These are phyloP conservation scores for Vararia minispora DNA, from an alignment of 768 basidiomycete genomes.

Conservation along the genomic window DNA sequence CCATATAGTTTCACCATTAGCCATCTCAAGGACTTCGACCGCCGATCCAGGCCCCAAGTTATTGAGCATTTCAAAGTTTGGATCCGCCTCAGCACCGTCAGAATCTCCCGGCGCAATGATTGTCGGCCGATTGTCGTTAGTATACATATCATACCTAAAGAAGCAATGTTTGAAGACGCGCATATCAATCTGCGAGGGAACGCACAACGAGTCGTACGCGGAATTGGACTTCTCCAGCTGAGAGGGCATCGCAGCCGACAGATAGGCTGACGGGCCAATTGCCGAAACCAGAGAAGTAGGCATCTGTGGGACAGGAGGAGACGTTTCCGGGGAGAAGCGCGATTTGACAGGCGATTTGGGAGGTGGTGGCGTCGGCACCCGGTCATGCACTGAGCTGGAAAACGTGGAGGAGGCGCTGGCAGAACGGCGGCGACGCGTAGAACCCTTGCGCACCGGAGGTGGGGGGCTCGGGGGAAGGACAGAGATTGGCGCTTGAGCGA, in stretches of 20 bases:
- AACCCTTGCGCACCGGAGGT: slow-evolving; percentile 44
- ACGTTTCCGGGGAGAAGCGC: slow-evolving; percentile 55
- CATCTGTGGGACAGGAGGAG: slow-evolving; percentile 61
- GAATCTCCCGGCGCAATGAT: slow-evolving; percentile 25
- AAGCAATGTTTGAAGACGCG: slow-evolving; percentile 11
- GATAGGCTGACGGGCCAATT: slow-evolving; percentile 24
- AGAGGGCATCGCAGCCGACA: slow-evolving; percentile 27
- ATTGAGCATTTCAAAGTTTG: slow-evolving; percentile 17
- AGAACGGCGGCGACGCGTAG: slow-evolving; percentile 46
- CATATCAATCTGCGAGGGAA: slow-evolving; percentile 12
- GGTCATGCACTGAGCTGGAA: slow-evolving; percentile 72
- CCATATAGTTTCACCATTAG: slow-evolving; percentile 87
- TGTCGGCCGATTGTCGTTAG: slow-evolving; percentile 39
- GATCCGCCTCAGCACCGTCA: slow-evolving; percentile 11
- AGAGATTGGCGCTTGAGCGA: slow-evolving; percentile 37
- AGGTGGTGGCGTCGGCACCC: slow-evolving; percentile 80
- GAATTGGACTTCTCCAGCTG: slow-evolving; percentile 57
- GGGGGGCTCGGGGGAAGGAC: slow-evolving; percentile 12
- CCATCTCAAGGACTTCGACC: slow-evolving; percentile 70
- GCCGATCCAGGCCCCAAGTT: slow-evolving; percentile 45
- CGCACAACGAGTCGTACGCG: slow-evolving; percentile 71
- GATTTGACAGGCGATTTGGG: slow-evolving; percentile 40
- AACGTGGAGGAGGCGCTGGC: slow-evolving; percentile 43
- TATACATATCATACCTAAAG: slow-evolving; percentile 71
- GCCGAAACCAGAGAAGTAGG: slow-evolving; percentile 40